A percentile compares a stretch with the other conserved stretches of the same genome.
These are phyloP conservation scores for Monascus ruber DNA, from an alignment of 2,329 filamentous ascomycete genomes.

Conservation along the genomic window DNA sequence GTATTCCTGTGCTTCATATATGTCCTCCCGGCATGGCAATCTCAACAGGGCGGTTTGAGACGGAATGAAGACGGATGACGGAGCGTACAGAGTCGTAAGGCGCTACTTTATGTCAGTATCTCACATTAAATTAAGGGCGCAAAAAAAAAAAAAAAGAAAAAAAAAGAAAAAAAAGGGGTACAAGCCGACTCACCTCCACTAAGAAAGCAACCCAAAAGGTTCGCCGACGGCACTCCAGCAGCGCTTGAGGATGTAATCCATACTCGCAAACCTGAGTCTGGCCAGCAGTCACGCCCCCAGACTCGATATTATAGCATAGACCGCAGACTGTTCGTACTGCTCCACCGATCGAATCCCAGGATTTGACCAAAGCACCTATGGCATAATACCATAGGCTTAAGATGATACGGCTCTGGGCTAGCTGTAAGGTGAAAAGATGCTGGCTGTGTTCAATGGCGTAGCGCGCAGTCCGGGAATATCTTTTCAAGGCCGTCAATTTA, in stretches of 20 bases:
- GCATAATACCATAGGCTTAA: constrained; percentile 57
- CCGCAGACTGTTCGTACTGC: constrained; percentile 50
- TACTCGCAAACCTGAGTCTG: constrained; percentile 43
- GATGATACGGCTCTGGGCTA: constrained; percentile 57
- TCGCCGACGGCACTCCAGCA: constrained; percentile 56
- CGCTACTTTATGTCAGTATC: constrained; percentile 30
- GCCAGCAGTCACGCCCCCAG: constrained; percentile 36
- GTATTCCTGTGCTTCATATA: constrained; percentile 51
- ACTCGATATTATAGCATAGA: constrained; percentile 54
- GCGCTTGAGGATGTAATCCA: constrained; percentile 45
- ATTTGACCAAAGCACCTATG: constrained; percentile 46
- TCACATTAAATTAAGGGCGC: constrained; percentile 4
- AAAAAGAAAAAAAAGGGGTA: constrained; percentile 9
- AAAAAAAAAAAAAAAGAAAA: constrained; percentile 5
- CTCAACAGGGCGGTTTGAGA: constrained; percentile 56
- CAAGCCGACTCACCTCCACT: constrained; percentile 45
- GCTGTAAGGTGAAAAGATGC: constrained; percentile 47
- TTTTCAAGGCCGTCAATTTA: constrained; percentile 33
- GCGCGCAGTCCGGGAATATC: constrained; percentile 45
- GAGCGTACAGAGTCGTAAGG: constrained; percentile 48
- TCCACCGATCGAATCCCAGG: constrained; percentile 53
- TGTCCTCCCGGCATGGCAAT: constrained; percentile 50
- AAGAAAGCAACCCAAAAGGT: constrained; percentile 64
- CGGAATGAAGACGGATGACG: constrained; percentile 45
- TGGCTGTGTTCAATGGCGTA: constrained; percentile 44